A percentile compares a stretch with the other conserved stretches of the same genome.
phyloP scores from a whole-genome alignment of 352 stramenopile genomes.

The Globisporangium polare region DNA sequence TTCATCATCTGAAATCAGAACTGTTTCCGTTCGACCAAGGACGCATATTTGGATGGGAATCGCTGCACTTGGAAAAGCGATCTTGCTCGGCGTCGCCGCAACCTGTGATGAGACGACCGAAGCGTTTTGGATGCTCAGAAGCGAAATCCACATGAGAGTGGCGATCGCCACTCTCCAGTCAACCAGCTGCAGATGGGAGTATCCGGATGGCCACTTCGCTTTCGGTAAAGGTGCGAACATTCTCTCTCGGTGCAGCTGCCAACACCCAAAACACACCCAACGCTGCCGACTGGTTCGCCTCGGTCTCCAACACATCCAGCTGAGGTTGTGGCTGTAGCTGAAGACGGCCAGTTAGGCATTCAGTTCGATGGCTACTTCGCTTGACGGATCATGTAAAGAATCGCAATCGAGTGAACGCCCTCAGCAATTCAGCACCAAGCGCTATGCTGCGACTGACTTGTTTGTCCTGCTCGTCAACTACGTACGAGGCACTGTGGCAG shows the following conservation, averaged over 20 bases:
- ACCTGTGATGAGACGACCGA: neutral
- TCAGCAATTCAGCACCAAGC: neutral
- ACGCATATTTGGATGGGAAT: too few species aligned
- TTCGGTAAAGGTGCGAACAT: neutral
- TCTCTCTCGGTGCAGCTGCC: neutral
- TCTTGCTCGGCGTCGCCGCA: too few species aligned
- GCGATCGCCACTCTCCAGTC: neutral
- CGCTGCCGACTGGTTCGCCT: neutral
- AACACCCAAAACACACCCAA: too few species aligned
- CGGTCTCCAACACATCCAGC: neutral
- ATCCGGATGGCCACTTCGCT: neutral
- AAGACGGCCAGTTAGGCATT: neutral
- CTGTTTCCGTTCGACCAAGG: too few species aligned
- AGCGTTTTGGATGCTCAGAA: neutral
- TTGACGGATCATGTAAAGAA: neutral
- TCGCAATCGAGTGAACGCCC: neutral
- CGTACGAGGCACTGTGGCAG: too few species aligned
- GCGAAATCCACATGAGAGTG: neutral
- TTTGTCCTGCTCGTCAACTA: neutral
- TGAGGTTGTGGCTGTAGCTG: neutral
- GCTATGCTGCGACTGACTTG: neutral
- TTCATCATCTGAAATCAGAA: too few species aligned
- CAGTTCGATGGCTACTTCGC: neutral
- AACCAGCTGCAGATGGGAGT: neutral
- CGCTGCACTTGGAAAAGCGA: too few species aligned